These are phyloP conservation scores for Geotrichum fermentans DNA, from an alignment of 1,139 yeast genomes.

Conservation along the genomic window DNA sequence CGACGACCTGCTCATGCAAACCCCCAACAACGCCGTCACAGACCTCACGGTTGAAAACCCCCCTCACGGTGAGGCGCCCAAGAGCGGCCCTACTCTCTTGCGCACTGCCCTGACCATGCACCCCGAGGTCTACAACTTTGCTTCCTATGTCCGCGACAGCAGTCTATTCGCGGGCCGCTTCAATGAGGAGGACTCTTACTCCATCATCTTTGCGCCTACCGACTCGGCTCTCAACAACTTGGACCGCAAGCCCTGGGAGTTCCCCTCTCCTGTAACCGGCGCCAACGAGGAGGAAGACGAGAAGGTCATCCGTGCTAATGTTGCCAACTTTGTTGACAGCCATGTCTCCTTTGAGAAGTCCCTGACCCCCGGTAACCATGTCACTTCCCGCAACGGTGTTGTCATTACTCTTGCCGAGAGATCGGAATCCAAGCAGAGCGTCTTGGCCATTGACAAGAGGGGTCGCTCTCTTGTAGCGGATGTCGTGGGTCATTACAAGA, in stretches of 20 bases:
- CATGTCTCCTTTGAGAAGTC: slow-evolving; percentile 29
- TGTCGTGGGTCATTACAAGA: slow-evolving; percentile 24
- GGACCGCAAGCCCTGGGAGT: slow-evolving; percentile 38
- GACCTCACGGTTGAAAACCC: slow-evolving; percentile 6
- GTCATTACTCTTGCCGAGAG: slow-evolving; percentile 20
- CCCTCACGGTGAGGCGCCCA: slow-evolving; percentile 6
- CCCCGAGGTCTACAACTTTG: slow-evolving; percentile 35
- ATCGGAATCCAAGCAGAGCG: slow-evolving; percentile 16
- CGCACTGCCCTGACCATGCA: slow-evolving; percentile 35
- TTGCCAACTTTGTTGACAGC: slow-evolving; percentile 31
- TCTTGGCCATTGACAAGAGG: slow-evolving; percentile 14
- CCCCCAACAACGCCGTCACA: background rate
- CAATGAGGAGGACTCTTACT: slow-evolving; percentile 29
- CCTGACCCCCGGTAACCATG: slow-evolving; percentile 22
- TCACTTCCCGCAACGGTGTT: slow-evolving; percentile 22
- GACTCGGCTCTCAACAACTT: slow-evolving; percentile 33
- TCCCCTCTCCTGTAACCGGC: slow-evolving; percentile 29
- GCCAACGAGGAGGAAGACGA: slow-evolving; percentile 28
- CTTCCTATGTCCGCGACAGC: slow-evolving; percentile 34
- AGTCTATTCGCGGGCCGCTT: slow-evolving; percentile 29
- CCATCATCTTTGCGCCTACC: slow-evolving; percentile 37
- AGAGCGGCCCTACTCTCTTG: slow-evolving; percentile 32
- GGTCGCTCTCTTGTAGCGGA: slow-evolving; percentile 23
- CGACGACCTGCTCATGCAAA: slow-evolving; percentile 2
- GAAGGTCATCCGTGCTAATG: slow-evolving; percentile 29